Conservation (phyloP, 768 basidiomycete species). For the Auricularia sp. region DNA sequence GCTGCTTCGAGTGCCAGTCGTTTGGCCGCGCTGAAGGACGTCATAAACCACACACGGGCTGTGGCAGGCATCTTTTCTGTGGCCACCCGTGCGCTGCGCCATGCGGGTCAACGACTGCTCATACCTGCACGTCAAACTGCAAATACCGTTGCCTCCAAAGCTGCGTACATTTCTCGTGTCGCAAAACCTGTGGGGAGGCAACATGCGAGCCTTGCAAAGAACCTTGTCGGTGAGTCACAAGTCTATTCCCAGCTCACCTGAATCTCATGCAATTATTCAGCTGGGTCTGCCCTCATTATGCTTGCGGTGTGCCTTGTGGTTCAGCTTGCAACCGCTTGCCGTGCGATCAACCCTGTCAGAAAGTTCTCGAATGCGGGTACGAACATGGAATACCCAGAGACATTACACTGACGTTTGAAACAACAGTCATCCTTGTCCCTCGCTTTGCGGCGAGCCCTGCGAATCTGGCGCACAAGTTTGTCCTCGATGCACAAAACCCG, state of each 20-base stretch:
- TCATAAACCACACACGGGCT: constrained; percentile 34
- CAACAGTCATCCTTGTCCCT: not conserved
- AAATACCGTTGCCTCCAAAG: constrained; percentile 38
- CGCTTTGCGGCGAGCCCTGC: constrained; percentile 65
- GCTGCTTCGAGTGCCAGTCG: constrained; percentile 39
- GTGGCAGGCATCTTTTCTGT: constrained; percentile 44
- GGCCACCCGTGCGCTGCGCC: constrained; percentile 39
- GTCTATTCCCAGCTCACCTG: not conserved
- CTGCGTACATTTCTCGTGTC: constrained; percentile 46
- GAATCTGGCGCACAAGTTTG: constrained; percentile 36
- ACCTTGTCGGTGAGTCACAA: constrained; percentile 26
- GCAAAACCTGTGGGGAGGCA: constrained; percentile 35
- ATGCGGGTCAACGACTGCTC: constrained; percentile 35
- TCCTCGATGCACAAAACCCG: constrained; percentile 34
- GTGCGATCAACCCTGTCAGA: constrained; percentile 46
- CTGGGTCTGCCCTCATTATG: constrained; percentile 45
- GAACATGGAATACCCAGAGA: constrained; percentile 32
- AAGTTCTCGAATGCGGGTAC: constrained; percentile 48
- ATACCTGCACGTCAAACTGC: constrained; percentile 41
- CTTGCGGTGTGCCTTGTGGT: constrained; percentile 56
- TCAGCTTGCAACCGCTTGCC: constrained; percentile 58
- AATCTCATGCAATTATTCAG: not conserved
- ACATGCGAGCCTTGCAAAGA: constrained; percentile 53
- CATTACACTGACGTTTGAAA: constrained; percentile 6
- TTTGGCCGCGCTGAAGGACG: constrained; percentile 10